Conservation (phyloP, 2,329 filamentous ascomycete species). For the Septoria linicola region DNA sequence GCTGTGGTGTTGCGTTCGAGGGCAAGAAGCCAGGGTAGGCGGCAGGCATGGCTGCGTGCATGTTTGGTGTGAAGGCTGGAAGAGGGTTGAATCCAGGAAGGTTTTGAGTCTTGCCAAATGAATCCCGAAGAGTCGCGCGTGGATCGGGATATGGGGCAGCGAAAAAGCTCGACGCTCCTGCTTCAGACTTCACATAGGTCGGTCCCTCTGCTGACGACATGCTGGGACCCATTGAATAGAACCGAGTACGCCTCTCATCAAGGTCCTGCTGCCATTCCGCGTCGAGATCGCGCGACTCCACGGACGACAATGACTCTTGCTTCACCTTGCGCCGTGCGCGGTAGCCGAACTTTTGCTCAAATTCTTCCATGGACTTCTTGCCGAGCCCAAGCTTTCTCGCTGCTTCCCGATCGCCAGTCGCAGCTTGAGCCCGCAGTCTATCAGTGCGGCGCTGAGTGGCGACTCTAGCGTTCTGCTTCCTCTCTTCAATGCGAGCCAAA, state of each 20-base stretch:
- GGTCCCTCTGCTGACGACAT: too few relatives aligned
- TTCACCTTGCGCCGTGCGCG: background rate
- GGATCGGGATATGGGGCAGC: background rate
- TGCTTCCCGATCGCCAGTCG: slow-evolving; percentile 17
- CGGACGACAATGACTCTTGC: slow-evolving; percentile 4
- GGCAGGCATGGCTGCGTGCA: background rate
- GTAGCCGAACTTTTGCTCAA: slow-evolving; percentile 12
- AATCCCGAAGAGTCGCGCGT: background rate
- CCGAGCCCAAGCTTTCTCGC: slow-evolving; percentile 20
- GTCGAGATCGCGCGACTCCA: slow-evolving; percentile 1
- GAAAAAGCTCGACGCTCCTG: too few relatives aligned
- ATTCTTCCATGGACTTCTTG: slow-evolving; percentile 16
- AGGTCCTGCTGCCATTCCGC: background rate
- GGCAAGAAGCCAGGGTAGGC: background rate
- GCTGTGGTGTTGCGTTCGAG: background rate
- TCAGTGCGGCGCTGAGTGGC: slow-evolving; percentile 16
- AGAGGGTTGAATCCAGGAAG: background rate
- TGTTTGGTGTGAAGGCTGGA: background rate
- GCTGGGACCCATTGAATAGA: too few relatives aligned
- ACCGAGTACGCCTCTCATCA: too few relatives aligned
- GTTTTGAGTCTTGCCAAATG: background rate
- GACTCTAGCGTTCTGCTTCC: slow-evolving; percentile 15
- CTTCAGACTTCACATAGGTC: too few relatives aligned
- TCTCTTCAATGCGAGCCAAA: slow-evolving; percentile 14
- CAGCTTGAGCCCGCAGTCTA: slow-evolving; percentile 14